Base-by-base conservation (phyloP, 2,329 filamentous ascomycete species). In the Orbilia blumenaviensis region DNA sequence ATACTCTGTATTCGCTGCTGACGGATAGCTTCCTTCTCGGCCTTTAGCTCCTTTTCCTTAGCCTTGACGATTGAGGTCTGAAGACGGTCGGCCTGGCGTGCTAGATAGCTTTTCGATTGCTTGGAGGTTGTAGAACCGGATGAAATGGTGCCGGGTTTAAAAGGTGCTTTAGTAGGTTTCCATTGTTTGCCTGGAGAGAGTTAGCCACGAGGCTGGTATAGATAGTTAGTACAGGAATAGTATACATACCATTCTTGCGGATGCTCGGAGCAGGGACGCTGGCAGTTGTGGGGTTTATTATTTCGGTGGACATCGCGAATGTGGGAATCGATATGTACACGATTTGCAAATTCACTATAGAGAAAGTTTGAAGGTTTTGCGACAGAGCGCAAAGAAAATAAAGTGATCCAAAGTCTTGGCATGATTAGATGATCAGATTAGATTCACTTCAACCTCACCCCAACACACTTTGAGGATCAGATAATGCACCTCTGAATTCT, bases 21-120 rank as follows among this genome's bases (percentile, higher is more conserved):
- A 84, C 93, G 88, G 83, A 91, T 91, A n/a, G 91, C 88, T 82
- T 96, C 93, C 84, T 96, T 97, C 85, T 97, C 95, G 0, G 93
- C 92, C 85, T 94, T 96, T 89, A 99, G 89, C 83, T 97, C 93
- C 84, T 92, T 94, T 85, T 98, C 95, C 81, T 93, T 93, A 36
- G 93, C 92, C 85, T 97, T 98, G 80, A 92, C 88, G n/a, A 92
- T 89, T 10, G 88, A 87, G 80, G 71, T 34, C 34, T 66, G 61
- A 3, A 46, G 27, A 32, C 71, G 63, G 21, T 46, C 27, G 14
- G 56, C 50, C 48, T 75, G 71, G 4, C 71, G 71, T 34, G 71
- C 71, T 34, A 61, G 52, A 46, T 90, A 87, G 6, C 89, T 87
- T 77, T 89, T 88, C 61, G 93, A 89, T 77, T 90, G 87, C 80